phyloP scores from a whole-genome alignment of 495 filamentous ascomycete species.

The Geoglossum glabrum region DNA sequence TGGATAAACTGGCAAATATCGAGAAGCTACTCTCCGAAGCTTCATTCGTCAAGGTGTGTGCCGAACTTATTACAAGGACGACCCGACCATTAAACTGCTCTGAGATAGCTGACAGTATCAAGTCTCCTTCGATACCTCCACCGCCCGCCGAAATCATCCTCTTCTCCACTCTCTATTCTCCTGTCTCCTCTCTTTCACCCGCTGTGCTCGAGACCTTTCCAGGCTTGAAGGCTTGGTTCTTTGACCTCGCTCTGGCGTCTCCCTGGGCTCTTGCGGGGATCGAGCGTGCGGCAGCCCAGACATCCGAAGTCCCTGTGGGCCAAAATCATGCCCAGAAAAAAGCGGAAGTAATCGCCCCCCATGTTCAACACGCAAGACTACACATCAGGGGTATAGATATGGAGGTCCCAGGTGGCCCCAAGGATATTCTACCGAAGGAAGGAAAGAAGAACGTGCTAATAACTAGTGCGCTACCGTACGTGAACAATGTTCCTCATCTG shows the following conservation, averaged over 20 bases:
- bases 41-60: not conserved
- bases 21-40: not conserved
- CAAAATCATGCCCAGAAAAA: not conserved
- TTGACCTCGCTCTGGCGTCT: conserved; percentile 1
- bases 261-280: not conserved
- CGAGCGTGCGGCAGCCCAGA: not conserved
- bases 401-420: not conserved
- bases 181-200: conserved; percentile 3
- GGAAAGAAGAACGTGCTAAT: conserved; percentile 32
- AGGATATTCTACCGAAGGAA: conserved; percentile 19
- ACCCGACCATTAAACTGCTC: not conserved
- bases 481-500: conserved; percentile 91
- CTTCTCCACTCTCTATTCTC: conserved; percentile 14
- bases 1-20: not conserved
- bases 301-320: not conserved
- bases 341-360: not conserved
- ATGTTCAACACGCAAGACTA: conserved; percentile 2
- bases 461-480: conserved; percentile 46
- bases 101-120: not conserved
- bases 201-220: conserved; percentile 4
- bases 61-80: not conserved
- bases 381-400: conserved; percentile 5
- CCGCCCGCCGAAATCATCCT: conserved; percentile 15
- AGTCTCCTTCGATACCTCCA: conserved; percentile 10
- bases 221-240: conserved; percentile 11